phyloP scores from a whole-genome alignment of 306 rosid genomes.

The Cucurbita argyrosperma region DNA sequence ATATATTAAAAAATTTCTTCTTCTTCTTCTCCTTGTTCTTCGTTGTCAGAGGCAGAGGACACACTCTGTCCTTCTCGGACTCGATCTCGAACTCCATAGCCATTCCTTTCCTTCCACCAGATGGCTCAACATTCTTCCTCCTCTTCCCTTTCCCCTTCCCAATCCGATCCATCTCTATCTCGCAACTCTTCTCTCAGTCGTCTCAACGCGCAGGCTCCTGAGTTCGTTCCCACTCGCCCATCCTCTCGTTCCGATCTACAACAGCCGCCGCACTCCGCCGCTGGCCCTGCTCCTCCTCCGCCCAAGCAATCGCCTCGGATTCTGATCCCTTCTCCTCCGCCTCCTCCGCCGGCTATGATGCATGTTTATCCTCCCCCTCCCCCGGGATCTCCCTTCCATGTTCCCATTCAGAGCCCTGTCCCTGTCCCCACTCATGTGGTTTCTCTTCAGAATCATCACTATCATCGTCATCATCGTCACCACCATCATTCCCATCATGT shows the following conservation, averaged over 20 bases:
- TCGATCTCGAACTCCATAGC: conserved; percentile 1
- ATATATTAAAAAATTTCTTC: background rate
- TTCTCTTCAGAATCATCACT: conserved; percentile 34
- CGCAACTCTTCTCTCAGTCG: conserved; percentile 54
- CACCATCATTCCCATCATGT: conserved; percentile 22
- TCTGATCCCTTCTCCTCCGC: conserved; percentile 27
- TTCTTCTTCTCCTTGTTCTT: background rate
- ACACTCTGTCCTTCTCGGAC: background rate
- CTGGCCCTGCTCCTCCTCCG: conserved; percentile 24
- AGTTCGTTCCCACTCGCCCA: conserved; percentile 56
- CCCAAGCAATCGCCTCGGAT: conserved; percentile 18
- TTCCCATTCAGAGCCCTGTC: conserved; percentile 38
- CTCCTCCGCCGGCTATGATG: conserved; percentile 24
- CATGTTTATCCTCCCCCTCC: conserved; percentile 43
- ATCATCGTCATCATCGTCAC: conserved; percentile 12
- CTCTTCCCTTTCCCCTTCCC: background rate
- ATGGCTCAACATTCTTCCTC: conserved; percentile 38
- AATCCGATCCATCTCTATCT: conserved; percentile 38
- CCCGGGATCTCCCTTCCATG: conserved; percentile 26
- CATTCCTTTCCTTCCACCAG: background rate
- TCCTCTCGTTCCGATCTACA: conserved; percentile 35
- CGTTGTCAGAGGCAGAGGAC: background rate
- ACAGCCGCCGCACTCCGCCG: conserved; percentile 6
- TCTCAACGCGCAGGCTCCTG: conserved; percentile 90
- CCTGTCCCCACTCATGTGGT: conserved; percentile 28